Evolutionary conservation across 176 grass and related monocot genomes (phyloP).

Genomic region (Carex pumila): DNA sequence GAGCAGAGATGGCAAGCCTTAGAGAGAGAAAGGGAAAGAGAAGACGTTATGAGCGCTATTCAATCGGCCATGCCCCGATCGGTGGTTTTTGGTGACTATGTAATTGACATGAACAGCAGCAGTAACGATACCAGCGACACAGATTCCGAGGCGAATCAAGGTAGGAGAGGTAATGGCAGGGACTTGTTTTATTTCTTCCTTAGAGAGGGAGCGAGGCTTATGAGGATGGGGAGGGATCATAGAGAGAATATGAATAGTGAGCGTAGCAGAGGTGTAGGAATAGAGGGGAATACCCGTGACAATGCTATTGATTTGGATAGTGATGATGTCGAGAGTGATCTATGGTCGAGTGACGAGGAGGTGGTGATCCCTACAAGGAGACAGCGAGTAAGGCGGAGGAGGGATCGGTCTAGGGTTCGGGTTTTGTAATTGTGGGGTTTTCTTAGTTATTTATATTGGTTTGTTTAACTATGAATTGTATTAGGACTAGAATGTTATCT

Average conservation of each 20-base stretch:
- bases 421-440: not conserved
- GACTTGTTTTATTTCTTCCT: slow-evolving; percentile 14
- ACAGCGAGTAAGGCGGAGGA: not conserved
- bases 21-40: slow-evolving; percentile 58
- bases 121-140: slow-evolving; percentile 16
- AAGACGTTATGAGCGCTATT: slow-evolving; percentile 74
- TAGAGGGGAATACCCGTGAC: not conserved
- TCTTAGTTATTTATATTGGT: not conserved
- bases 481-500: not conserved
- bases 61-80: slow-evolving; percentile 58
- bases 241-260: slow-evolving; percentile 6
- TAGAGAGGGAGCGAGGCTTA: slow-evolving; percentile 9
- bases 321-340: not conserved
- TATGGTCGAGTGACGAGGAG: not conserved
- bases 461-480: not conserved
- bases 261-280: not conserved
- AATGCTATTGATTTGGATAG: slow-evolving; percentile 19
- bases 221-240: slow-evolving; percentile 4
- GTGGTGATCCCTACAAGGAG: not conserved
- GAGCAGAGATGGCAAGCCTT: slow-evolving; percentile 56
- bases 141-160: not conserved
- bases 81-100: slow-evolving; percentile 55
- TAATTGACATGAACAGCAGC: slow-evolving; percentile 46
- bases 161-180: not conserved
- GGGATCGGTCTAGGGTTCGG: slow-evolving; percentile 3